Base-by-base conservation (phyloP, 2,329 filamentous ascomycete species). In the Paramyrothecium sp. region DNA sequence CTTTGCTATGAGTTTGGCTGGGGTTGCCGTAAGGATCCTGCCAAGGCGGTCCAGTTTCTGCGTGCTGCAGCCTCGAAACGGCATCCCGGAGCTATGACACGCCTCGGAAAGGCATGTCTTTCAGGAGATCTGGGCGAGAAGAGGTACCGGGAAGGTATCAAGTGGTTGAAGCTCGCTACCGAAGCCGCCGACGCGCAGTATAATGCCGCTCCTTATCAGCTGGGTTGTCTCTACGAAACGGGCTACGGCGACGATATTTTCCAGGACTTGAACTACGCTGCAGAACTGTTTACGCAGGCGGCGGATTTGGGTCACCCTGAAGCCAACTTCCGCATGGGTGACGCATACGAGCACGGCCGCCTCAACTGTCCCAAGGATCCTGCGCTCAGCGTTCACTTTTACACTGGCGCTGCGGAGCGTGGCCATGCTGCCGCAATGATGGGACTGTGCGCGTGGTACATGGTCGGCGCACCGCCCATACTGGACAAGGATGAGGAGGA, bases 1-100 rank as follows among this genome's bases (percentile, higher is more conserved):
- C 81, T 99, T 56, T 97, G 93, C 78, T 98, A 98, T 76, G 95
- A 99, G 73, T 98, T 97, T 74, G 95, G 93, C 60, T 99, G 95
- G 95, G 95, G 95, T 46, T 96, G 89, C 67, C 88, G 92, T 57
- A 92, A 92, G 68, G 92, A 97, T 68, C 89, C 90, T 57, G 86
- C 89, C 53, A 97, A 97, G 75, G 94, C 95, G 48, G 90, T 96
- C 2, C 93, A 98, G 71, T 99, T 95, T 72, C 90, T 97, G 69
- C 89, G 94, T 55, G 89, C 90, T 60, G 90, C 93, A 11, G 93
- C 95, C 2, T 91, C 93, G 7, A 98, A 97, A 74, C 91, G 92
- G 59, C 95, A 99, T 68, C 95, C 95, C 0, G 95, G 95, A 53
- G 94, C 95, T 53, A 97, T 97, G 84, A 91, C 92, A 55, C 89